A percentile compares a stretch with the other conserved stretches of the same genome.
Evolutionary conservation across 257 asterid genomes (phyloP).

Genomic region (Lycium barbarum): DNA sequence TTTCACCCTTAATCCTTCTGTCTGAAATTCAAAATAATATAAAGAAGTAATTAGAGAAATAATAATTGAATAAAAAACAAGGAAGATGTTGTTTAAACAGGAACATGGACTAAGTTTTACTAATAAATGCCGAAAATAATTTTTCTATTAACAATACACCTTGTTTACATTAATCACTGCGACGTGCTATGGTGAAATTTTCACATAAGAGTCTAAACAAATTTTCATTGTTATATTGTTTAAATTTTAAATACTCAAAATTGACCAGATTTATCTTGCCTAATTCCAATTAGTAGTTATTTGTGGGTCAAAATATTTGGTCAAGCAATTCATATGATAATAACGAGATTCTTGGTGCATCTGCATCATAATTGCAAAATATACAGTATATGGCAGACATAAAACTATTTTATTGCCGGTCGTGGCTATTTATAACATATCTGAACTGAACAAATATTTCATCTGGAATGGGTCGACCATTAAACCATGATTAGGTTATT

Average conservation of each 20-base stretch:
- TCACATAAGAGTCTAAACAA: background rate
- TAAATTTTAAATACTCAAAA: background rate
- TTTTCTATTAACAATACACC: background rate
- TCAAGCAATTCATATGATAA: background rate
- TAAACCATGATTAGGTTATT: background rate
- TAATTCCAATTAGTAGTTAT: background rate
- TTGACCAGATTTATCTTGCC: background rate
- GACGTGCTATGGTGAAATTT: too few species aligned
- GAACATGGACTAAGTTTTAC: background rate
- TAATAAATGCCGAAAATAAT: background rate
- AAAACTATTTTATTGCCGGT: background rate
- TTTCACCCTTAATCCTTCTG: slow-evolving; percentile 4
- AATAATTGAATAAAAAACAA: background rate
- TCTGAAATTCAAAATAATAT: background rate
- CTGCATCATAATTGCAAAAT: background rate
- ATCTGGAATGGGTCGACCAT: background rate
- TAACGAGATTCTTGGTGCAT: background rate
- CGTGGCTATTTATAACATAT: background rate
- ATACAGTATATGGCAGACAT: background rate
- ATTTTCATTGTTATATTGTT: background rate
- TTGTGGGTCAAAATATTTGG: background rate
- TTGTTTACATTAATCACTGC: too few species aligned
- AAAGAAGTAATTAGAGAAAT: background rate
- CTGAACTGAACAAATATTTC: slow-evolving; percentile 11
- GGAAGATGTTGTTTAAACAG: background rate